Percentiles rank a stretch among this genome's conserved stretches.
Evolutionary conservation across 176 grass and related monocot genomes (phyloP).

Genomic region (Echinochloa phyllopogon): DNA sequence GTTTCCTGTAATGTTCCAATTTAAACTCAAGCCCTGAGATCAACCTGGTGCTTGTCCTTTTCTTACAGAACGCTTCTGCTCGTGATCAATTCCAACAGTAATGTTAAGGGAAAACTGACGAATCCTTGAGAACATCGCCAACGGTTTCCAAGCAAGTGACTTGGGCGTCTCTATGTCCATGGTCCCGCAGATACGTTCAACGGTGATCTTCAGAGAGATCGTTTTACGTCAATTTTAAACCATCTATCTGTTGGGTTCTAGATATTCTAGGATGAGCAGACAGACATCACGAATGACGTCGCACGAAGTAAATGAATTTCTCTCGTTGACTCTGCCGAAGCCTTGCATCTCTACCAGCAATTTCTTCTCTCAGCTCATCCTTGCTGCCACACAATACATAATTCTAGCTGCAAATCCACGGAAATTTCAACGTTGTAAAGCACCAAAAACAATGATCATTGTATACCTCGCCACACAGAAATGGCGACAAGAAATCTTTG

Average conservation of each 20-base stretch:
- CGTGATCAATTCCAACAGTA: too few species aligned
- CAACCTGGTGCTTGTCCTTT: too few species aligned
- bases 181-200: neutral
- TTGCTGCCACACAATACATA: neutral
- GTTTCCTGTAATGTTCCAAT: neutral
- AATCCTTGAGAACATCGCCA: neutral
- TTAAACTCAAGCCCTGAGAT: neutral
- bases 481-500: neutral
- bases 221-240: neutral
- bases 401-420: neutral
- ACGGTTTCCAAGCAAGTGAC: neutral
- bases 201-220: neutral
- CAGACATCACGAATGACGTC: neutral
- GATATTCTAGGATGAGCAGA: neutral
- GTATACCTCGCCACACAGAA: neutral
- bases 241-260: neutral
- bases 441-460: neutral
- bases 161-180: neutral
- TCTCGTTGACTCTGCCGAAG: neutral
- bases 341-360: neutral
- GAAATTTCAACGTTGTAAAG: neutral
- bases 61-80: neutral
- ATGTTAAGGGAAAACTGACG: neutral
- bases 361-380: neutral
- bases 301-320: neutral